Evolutionary conservation across 768 basidiomycete species (phyloP).

Genomic region (Collybia nuda): DNA sequence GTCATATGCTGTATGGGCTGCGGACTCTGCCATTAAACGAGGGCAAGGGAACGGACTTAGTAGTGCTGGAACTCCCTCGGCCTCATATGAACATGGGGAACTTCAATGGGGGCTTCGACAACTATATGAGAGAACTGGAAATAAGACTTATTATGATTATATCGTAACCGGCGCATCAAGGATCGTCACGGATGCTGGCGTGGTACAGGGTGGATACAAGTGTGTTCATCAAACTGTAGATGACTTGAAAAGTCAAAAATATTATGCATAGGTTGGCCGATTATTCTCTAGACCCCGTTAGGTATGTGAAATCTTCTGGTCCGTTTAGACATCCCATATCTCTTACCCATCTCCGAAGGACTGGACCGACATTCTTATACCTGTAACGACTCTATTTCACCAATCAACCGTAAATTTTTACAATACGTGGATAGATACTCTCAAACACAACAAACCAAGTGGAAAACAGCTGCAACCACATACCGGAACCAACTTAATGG

Average conservation of each 20-base stretch:
- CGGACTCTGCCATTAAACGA: conserved; percentile 42
- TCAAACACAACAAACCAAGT: conserved; percentile 34
- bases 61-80: conserved; percentile 27
- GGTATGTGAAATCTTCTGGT: conserved; percentile 15
- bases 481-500: conserved; percentile 27
- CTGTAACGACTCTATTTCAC: conserved; percentile 22
- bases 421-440: conserved; percentile 24
- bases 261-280: conserved; percentile 23
- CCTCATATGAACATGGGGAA: conserved; percentile 41
- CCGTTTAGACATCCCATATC: no score
- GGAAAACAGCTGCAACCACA: conserved; percentile 37
- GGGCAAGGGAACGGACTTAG: conserved; percentile 42
- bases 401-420: background rate
- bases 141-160: conserved; percentile 40
- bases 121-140: conserved; percentile 40
- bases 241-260: background rate
- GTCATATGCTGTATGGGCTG: conserved; percentile 46
- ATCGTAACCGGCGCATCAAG: conserved; percentile 36
- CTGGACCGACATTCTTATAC: conserved; percentile 39
- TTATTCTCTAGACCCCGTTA: conserved; percentile 34
- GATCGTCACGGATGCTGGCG: conserved; percentile 37
- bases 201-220: conserved; percentile 37
- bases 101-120: conserved; percentile 39
- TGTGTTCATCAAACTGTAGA: conserved; percentile 13
- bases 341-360: conserved; percentile 16